phyloP scores from a whole-genome alignment of 768 basidiomycete genomes.

The Gloeopeniophorella convolvens region DNA sequence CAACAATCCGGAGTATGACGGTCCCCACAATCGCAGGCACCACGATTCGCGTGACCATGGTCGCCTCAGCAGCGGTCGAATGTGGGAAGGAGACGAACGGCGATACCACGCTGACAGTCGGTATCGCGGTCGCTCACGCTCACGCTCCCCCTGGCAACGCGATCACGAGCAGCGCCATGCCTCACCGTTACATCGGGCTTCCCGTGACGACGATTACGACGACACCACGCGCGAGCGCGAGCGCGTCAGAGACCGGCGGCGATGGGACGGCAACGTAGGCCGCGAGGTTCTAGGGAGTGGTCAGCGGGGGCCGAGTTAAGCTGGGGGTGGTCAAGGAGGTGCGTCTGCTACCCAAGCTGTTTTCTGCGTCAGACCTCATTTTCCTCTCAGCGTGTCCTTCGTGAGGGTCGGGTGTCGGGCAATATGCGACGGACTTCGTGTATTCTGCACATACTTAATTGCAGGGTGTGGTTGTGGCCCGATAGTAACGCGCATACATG shows the following conservation, averaged over 20 bases:
- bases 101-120: too few relatives aligned
- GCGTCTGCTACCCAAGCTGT: not conserved
- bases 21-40: not conserved
- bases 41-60: constrained; percentile 16
- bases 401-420: too few relatives aligned
- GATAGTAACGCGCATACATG: too few relatives aligned
- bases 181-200: not conserved
- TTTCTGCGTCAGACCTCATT: not conserved
- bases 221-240: constrained; percentile 31
- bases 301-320: not conserved
- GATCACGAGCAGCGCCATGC: constrained; percentile 9
- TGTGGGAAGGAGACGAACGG: too few relatives aligned
- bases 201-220: constrained; percentile 27
- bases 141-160: constrained; percentile 21
- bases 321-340: not conserved
- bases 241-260: constrained; percentile 40
- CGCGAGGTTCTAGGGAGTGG: not conserved
- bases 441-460: too few relatives aligned
- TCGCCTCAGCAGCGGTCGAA: constrained; percentile 18
- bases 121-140: constrained; percentile 9
- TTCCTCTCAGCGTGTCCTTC: too few relatives aligned
- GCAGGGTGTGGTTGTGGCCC: too few relatives aligned
- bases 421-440: too few relatives aligned
- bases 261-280: constrained; percentile 39
- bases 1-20: not conserved